Conservation (phyloP, 2,329 filamentous ascomycete species). For the Onygenales sp. region DNA sequence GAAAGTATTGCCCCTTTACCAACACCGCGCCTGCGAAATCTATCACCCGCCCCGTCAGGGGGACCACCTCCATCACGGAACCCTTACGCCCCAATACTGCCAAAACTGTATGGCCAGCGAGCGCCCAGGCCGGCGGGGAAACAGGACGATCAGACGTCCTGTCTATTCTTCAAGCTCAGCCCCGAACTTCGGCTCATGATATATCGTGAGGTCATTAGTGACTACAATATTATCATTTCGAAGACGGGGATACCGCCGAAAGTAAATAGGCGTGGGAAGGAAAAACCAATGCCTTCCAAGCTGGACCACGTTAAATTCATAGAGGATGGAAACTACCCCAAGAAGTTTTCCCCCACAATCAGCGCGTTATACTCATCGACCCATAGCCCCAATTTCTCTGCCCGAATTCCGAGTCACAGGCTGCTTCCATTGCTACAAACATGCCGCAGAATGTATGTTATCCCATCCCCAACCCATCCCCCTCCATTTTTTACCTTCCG, state of each 20-base stretch:
- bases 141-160: background rate
- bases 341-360: background rate
- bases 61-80: background rate
- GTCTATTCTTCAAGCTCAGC: background rate
- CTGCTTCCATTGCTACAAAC: background rate
- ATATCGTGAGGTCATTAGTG: background rate
- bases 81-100: background rate
- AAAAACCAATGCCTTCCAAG: background rate
- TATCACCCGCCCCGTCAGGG: background rate
- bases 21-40: background rate
- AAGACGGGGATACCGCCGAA: background rate
- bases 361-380: background rate
- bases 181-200: background rate
- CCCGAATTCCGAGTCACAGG: background rate
- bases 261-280: background rate
- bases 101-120: background rate
- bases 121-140: background rate
- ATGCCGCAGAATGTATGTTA: background rate
- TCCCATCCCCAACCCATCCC: background rate
- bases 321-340: background rate
- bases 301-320: background rate
- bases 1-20: background rate
- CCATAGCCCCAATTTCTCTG: background rate
- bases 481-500: too few species aligned
- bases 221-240: background rate